Conservation (phyloP, 208 protist genomes). For the Tetramitus jugosus region DNA sequence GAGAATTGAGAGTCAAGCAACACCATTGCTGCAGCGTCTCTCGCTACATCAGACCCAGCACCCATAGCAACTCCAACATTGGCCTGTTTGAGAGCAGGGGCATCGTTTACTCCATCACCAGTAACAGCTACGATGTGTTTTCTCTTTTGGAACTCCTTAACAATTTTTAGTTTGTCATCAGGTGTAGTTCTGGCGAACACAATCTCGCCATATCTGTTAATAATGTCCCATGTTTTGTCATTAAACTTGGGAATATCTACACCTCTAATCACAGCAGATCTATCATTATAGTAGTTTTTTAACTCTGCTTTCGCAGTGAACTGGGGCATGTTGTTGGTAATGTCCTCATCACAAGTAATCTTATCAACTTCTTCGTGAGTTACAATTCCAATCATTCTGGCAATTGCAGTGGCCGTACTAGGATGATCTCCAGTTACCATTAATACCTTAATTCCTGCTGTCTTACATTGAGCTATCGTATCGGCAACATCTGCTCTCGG, state of each 20-base stretch:
- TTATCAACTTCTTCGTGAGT: slow-evolving; percentile 41
- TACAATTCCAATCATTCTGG: slow-evolving; percentile 59
- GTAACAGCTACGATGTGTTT: not conserved
- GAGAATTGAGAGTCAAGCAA: slow-evolving; percentile 78
- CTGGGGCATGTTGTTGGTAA: not conserved
- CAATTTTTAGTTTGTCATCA: slow-evolving; percentile 71
- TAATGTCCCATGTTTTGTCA: not conserved
- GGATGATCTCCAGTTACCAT: slow-evolving; percentile 85
- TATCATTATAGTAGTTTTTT: not conserved
- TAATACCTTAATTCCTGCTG: slow-evolving; percentile 69
- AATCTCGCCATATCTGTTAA: slow-evolving; percentile 39
- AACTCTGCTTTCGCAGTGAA: not conserved
- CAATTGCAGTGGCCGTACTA: slow-evolving; percentile 68
- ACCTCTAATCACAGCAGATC: not conserved
- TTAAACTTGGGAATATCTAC: not conserved
- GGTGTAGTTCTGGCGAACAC: slow-evolving; percentile 77
- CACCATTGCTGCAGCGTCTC: slow-evolving; percentile 58
- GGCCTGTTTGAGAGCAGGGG: not conserved
- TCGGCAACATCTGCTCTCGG: slow-evolving; percentile 53
- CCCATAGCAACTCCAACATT: slow-evolving; percentile 80
- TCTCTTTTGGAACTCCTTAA: slow-evolving; percentile 41
- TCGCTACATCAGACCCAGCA: slow-evolving; percentile 52
- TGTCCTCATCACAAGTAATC: no score
- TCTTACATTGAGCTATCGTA: slow-evolving; percentile 50
- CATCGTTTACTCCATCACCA: slow-evolving; percentile 18